phyloP scores from a whole-genome alignment of 306 rosid genomes.

The Quercus aquifolioides region DNA sequence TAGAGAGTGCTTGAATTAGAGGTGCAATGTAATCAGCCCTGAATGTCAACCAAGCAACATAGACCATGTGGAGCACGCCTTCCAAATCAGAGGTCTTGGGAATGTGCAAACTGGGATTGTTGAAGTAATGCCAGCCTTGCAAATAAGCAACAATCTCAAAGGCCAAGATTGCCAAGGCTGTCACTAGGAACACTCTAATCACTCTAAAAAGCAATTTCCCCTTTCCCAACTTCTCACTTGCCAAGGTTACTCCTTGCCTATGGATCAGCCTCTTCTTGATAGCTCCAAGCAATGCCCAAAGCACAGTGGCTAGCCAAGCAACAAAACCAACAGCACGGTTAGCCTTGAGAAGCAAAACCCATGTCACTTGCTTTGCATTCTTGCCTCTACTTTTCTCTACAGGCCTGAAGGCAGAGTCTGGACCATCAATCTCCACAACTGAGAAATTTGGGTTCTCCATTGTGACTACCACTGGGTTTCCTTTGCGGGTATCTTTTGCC shows the following conservation, averaged over 20 bases:
- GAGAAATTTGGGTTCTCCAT: slow-evolving; percentile 89
- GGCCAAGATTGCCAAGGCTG: slow-evolving; percentile 61
- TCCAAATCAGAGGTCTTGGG: slow-evolving; percentile 67
- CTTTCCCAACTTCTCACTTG: slow-evolving; percentile 53
- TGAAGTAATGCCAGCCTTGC: slow-evolving; percentile 82
- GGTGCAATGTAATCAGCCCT: slow-evolving; percentile 88
- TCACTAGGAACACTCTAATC: slow-evolving; percentile 59
- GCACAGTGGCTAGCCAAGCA: slow-evolving; percentile 54
- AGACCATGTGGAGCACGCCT: slow-evolving; percentile 60
- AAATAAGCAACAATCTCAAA: slow-evolving; percentile 74
- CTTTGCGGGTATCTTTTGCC: slow-evolving; percentile 52
- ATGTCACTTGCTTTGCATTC: slow-evolving; percentile 83
- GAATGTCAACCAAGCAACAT: slow-evolving; percentile 72
- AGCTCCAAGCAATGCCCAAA: slow-evolving; percentile 72
- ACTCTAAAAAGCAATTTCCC: slow-evolving; percentile 61
- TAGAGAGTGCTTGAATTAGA: slow-evolving; percentile 68
- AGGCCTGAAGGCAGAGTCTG: slow-evolving; percentile 83
- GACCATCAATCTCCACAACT: slow-evolving; percentile 75
- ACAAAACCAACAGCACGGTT: slow-evolving; percentile 75
- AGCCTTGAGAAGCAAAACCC: slow-evolving; percentile 92
- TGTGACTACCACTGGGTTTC: slow-evolving; percentile 85
- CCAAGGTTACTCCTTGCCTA: slow-evolving; percentile 54
- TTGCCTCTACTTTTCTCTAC: slow-evolving; percentile 72
- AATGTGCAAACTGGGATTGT: slow-evolving; percentile 63
- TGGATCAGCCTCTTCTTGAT: slow-evolving; percentile 71